Evolutionary conservation across 202 grass and related monocot genomes (phyloP), one percentile per base, ranked within the genome.

Genomic region (Setaria viridis): DNA sequence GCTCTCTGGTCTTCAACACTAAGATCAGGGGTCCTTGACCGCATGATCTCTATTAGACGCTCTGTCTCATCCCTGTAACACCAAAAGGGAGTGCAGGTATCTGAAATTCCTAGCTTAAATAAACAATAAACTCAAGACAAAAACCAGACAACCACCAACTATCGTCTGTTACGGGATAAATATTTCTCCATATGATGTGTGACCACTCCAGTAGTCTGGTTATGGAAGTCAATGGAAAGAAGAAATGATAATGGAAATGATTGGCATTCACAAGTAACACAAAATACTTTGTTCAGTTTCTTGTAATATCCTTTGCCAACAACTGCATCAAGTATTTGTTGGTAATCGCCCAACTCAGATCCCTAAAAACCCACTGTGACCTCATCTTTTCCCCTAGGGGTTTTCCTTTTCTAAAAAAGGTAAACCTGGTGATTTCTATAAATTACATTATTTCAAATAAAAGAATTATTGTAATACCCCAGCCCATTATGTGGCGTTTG

Each of bases 21-120:
- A 70, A 88, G 53, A 86, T 90, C 87, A 70, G 37, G 71, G 45
- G 85, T 94, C 85, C 90, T 92, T 5, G 71, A 92, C 32, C 57
- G 64, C 7, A 94, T 37, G 21, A 94, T 79, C 75, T 88, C 82
- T 69, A 86, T 90, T 39, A 94, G 51, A 68, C 2, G 64, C 58
- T 88, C 76, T 25, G 75, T 64, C 71, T 92, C 87, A 39, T 88
- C 85, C 80, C 93, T 94, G 83, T 74, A 81, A 62, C 62, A 45
- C 7, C 33, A 85, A 85, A 74, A 79, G 66, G 72, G 67, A 63
- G 68, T 25, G 51, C n/a, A 72, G 63, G 60, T 16, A 74, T 63
- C 19, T 82, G 19, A 88, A 32, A 42, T 56, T 82, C 62, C 2
- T 47, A 80, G 67, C 32, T 70, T 67, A 11, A 82, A 87, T 69